These are phyloP conservation scores for Silene latifolia DNA, from an alignment of 148 eudicot species.

Conservation along the genomic window DNA sequence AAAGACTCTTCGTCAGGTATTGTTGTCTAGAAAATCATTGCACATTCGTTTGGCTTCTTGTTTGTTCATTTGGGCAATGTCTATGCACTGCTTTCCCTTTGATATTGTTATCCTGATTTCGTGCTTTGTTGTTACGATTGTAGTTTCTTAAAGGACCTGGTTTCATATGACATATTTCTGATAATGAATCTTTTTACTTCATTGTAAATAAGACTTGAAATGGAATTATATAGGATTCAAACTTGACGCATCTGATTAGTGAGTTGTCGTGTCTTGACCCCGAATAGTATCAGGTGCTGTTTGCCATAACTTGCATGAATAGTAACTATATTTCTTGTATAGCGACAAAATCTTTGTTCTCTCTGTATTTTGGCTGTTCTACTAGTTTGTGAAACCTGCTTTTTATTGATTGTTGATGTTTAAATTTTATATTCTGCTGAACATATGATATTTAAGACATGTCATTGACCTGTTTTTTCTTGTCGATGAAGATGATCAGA, in stretches of 20 bases:
- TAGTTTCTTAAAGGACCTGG: background rate
- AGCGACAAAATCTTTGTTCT: background rate
- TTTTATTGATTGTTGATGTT: background rate
- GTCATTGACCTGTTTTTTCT: constrained; percentile 17
- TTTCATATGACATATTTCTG: no score
- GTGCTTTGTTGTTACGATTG: no score
- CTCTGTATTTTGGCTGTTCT: background rate
- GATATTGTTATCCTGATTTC: background rate
- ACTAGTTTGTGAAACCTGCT: background rate
- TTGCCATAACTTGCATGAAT: background rate
- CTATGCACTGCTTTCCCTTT: background rate
- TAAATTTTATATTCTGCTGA: background rate
- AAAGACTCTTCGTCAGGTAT: constrained; percentile 86
- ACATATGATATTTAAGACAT: constrained; percentile 2
- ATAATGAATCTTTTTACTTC: background rate
- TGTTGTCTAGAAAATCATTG: background rate
- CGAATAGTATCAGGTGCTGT: background rate
- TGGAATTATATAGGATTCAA: background rate
- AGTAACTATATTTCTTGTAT: background rate
- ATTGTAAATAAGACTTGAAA: background rate
- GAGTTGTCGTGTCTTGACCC: background rate
- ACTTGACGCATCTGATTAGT: background rate
- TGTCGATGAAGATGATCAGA: constrained; percentile 51
- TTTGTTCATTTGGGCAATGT: background rate
- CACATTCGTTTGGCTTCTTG: background rate